phyloP scores from a whole-genome alignment of 331 rosid species.

The Quercus phellos region DNA sequence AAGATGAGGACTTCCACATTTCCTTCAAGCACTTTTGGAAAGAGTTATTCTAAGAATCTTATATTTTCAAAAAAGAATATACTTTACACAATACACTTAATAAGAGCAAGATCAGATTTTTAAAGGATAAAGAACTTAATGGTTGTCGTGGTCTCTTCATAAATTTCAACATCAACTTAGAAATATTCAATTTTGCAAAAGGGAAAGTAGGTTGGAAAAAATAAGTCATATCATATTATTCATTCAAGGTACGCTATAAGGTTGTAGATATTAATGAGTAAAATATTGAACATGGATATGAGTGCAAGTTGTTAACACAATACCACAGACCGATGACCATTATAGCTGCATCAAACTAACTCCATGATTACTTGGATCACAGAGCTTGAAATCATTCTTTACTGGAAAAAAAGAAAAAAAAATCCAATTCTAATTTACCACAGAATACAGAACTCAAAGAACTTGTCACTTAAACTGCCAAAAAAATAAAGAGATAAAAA shows the following conservation, averaged over 20 bases:
- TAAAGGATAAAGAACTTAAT: background rate
- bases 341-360: background rate
- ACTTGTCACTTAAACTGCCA: background rate
- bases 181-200: background rate
- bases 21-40: background rate
- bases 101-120: slow-evolving; percentile 1
- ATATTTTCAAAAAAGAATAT: slow-evolving; percentile 1
- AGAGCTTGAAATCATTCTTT: background rate
- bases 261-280: no score
- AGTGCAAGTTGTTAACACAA: background rate
- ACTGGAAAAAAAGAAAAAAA: background rate
- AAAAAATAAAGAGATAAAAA: background rate
- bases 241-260: no score
- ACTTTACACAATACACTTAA: background rate
- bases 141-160: background rate
- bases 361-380: background rate
- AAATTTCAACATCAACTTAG: background rate
- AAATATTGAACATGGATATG: background rate
- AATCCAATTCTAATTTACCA: background rate
- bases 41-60: slow-evolving; percentile 1
- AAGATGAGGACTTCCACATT: slow-evolving; percentile 1
- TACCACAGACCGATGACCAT: background rate
- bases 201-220: background rate
- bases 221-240: no score
- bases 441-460: background rate